Base-by-base conservation (phyloP, 2,329 filamentous ascomycete species). In the Cadophora sp. region DNA sequence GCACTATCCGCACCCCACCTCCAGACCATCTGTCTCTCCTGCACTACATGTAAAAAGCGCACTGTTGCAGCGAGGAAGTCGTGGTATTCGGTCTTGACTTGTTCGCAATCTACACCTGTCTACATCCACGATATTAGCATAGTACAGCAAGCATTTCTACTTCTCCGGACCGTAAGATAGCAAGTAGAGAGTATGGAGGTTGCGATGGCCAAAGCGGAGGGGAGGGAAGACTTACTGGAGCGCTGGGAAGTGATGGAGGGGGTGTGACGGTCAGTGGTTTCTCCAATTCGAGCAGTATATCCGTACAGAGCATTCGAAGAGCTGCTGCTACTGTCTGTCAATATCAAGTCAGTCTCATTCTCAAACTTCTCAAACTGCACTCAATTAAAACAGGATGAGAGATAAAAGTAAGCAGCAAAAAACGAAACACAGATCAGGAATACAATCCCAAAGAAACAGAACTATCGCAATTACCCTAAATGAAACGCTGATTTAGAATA, bases 21-120 rank as follows among this genome's bases (percentile, higher is more conserved):
- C 65, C 69, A 73, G 7, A 40, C 27, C 68, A 73, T 70, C 69
- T 77, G 73, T 27, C 59, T 67, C 40, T 77, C 75, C 27, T 77
- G 74, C 4, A 78, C 68, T 24, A 68, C 69, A 62, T 73, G 68
- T 8, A 79, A 65, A 27, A 78, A 75, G 12, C 69, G 65, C 0
- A 74, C 73, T 3, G 76, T 78, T 9, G 73, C 64, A 7, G 53
- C 50, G 1, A 78, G 50, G 59, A 78, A 77, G 8, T 55, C 62
- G 66, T 77, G 72, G 53, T 74, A 76, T 27, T 78, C 74, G 4
- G 53, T 43, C 16, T 69, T 69, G 9, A 72, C 68, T 11, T 4
- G 62, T 0, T 65, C n/a, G 55, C 76, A 74, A 16, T 62, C 26
- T 26, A 31, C 3, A 19, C 19, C 24, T 27, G 22, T 29, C 64